These are phyloP conservation scores for Fusarium domesticum DNA, from an alignment of 2,329 filamentous ascomycete species.

Conservation along the genomic window DNA sequence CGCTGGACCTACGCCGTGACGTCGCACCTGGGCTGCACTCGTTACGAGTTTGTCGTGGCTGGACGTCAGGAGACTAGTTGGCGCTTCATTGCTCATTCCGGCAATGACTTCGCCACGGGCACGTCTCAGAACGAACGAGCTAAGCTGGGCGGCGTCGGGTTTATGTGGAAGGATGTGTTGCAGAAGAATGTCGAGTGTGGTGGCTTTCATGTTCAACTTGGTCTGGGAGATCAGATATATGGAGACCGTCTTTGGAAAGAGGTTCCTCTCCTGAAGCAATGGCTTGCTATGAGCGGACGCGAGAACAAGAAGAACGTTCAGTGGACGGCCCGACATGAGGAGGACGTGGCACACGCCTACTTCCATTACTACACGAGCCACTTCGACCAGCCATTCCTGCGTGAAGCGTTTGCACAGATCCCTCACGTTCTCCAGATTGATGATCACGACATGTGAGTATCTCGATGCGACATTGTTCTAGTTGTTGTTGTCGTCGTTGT, in stretches of 20 bases:
- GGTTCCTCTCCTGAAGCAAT: conserved; percentile 88
- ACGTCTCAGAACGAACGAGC: conserved; percentile 83
- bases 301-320: conserved; percentile 85
- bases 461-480: too few relatives aligned
- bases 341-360: conserved; percentile 93
- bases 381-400: conserved; percentile 91
- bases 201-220: conserved; percentile 91
- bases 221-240: conserved; percentile 91
- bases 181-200: conserved; percentile 96
- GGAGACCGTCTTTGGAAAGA: conserved; percentile 96
- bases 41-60: conserved; percentile 94
- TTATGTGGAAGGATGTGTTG: conserved; percentile 99
- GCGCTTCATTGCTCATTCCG: conserved; percentile 94
- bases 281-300: conserved; percentile 88
- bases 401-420: conserved; percentile 96
- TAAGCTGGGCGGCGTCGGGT: conserved; percentile 81
- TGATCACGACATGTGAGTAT: conserved; percentile 97
- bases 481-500: background rate
- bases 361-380: conserved; percentile 99
- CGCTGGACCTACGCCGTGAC: conserved; percentile 99
- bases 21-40: conserved; percentile 93
- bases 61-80: conserved; percentile 87
- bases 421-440: conserved; percentile 91
- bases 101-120: conserved; percentile 89
- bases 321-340: conserved; percentile 93